A percentile compares a stretch with the other conserved stretches of the same genome.
Conservation (phyloP, 768 basidiomycete genomes). For the Lactarius trivialis region DNA sequence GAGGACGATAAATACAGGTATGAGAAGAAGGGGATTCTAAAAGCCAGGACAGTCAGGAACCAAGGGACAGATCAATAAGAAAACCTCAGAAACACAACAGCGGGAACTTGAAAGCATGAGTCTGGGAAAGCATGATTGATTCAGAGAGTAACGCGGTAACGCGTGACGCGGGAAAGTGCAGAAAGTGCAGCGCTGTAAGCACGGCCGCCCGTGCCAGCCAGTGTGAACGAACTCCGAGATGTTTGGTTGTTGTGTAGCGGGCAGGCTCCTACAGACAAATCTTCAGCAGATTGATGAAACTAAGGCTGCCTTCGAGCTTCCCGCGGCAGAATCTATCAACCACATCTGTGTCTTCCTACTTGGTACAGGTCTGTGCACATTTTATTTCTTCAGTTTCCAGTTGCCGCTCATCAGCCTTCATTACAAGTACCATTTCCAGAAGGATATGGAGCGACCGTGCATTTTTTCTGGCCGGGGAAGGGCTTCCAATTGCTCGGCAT, state of each 20-base stretch:
- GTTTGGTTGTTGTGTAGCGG: constrained; percentile 79
- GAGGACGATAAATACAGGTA: no score
- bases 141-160: no score
- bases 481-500: constrained; percentile 84
- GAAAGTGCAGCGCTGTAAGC: no score
- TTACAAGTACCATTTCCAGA: constrained; percentile 67
- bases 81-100: no score
- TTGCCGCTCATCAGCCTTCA: neutral
- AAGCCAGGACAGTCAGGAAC: no score
- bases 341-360: constrained; percentile 81
- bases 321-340: constrained; percentile 65
- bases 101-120: no score
- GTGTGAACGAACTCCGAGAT: constrained; percentile 29
- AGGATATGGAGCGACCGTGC: constrained; percentile 77
- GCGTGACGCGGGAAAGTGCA: no score
- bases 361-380: constrained; percentile 53
- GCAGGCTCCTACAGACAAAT: constrained; percentile 73
- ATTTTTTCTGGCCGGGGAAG: constrained; percentile 81
- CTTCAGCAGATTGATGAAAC: constrained; percentile 77
- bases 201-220: neutral
- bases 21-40: no score
- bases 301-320: constrained; percentile 73
- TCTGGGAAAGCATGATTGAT: no score
- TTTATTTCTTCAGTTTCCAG: neutral
- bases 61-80: no score